Base-by-base conservation (phyloP, 495 filamentous ascomycete genomes). In the Podospora didyma region DNA sequence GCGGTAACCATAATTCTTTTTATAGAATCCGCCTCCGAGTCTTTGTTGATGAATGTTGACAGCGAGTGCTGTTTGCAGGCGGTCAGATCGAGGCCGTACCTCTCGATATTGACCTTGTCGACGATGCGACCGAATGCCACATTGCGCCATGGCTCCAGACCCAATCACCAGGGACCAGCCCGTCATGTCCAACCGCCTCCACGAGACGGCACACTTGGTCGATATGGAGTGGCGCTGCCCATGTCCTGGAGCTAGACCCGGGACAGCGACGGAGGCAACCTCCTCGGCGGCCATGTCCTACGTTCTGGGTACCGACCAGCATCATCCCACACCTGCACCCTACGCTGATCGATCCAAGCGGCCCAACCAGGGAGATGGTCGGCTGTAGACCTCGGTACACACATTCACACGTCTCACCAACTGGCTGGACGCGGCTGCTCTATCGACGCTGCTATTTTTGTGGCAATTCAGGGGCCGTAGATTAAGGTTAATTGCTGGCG, bases 401-500 rank as follows among this genome's bases (percentile, higher is more conserved):
- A 31, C 26, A 4, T 9, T 31, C 26, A 4, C 26, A 4, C n/a
- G 3, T 19, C 23, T 16, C 46, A 46, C 46, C 39, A 51, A 45
- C 31, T 37, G 34, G 41, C 46, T 34, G 50, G 50, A 48, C 48
- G 34, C 45, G 54, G 49, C 42, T 31, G 53, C 51, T 34, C 46
- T 49, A 28, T 54, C 58, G 14, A 23, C 10, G 67, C 59, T 74
- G 47, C 70, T 73, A 75, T 73, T 73, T 74, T 73, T 60, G 63
- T 66, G 59, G 59, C 59, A 49, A 46, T 20, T 41, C 55, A 57
- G 56, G 62, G 63, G 26, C 58, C 56, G 58, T 69, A 72, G 57
- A 75, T 72, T 75, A 71, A 72, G 73, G 67, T 75, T 72, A 66
- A 70, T 68, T 72, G 64, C 48, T 58, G 60, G 47, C 39, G 53